phyloP scores from a whole-genome alignment of 768 basidiomycete genomes.

The Tricholoma bakamatsutake region DNA sequence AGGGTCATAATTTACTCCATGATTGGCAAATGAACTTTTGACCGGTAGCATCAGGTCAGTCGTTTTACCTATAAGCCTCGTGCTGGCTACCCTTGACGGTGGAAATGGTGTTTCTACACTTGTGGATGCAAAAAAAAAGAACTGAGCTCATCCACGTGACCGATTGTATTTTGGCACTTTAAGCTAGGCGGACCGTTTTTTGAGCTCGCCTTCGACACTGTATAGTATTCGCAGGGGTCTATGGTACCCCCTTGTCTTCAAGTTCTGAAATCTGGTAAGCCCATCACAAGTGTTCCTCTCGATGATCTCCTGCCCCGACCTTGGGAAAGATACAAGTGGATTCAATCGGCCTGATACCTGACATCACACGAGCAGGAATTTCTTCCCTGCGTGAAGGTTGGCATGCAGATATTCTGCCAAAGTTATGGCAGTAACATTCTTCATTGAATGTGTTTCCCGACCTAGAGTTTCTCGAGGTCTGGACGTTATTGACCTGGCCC shows the following conservation, averaged over 20 bases:
- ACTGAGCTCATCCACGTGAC: too few relatives aligned
- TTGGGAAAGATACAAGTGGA: neutral
- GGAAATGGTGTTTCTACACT: too few relatives aligned
- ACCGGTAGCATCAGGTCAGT: too few relatives aligned
- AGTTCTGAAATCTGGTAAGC: neutral
- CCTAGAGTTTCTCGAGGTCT: neutral
- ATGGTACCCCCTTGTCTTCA: neutral
- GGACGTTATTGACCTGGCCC: neutral
- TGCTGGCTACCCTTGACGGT: too few relatives aligned
- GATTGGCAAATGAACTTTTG: too few relatives aligned
- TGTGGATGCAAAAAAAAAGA: too few relatives aligned
- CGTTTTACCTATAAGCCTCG: too few relatives aligned
- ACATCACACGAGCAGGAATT: neutral
- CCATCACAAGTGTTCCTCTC: neutral
- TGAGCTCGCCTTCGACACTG: constrained; percentile 7
- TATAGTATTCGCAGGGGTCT: constrained; percentile 5
- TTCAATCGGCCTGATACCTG: neutral
- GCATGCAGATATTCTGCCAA: neutral
- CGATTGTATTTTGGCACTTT: too few relatives aligned
- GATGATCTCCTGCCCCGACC: too few relatives aligned
- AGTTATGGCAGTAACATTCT: neutral
- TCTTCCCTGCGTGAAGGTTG: neutral
- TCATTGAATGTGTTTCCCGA: neutral
- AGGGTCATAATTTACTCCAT: too few relatives aligned
- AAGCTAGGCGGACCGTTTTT: too few relatives aligned